Conservation (phyloP, 208 protist species). For the Leishmania mexicana region DNA sequence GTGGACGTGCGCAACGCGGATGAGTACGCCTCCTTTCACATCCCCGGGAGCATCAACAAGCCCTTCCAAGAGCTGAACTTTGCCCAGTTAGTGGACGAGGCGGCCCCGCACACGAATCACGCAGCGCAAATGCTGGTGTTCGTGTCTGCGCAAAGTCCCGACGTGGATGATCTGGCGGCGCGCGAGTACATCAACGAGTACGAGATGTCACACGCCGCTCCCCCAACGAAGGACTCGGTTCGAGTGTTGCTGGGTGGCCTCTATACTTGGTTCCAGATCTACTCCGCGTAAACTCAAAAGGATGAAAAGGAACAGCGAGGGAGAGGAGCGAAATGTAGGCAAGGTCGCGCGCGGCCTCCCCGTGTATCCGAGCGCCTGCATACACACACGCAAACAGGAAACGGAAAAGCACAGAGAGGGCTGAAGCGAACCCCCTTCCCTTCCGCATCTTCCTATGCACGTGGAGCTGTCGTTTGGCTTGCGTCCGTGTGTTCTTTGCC, state of each 20-base stretch:
- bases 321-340: neutral
- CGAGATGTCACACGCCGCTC: conserved; percentile 13
- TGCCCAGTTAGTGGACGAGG: conserved; percentile 8
- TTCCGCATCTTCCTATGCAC: neutral
- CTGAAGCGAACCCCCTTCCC: neutral
- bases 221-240: conserved; percentile 19
- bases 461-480: neutral
- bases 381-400: neutral
- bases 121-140: conserved; percentile 39
- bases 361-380: neutral
- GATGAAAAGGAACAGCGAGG: neutral
- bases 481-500: neutral
- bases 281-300: neutral
- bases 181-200: conserved; percentile 52
- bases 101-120: conserved; percentile 2
- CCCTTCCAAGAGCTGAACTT: conserved; percentile 42
- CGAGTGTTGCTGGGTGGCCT: conserved; percentile 51
- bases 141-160: conserved; percentile 52
- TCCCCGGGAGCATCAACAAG: conserved; percentile 47
- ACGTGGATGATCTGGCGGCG: conserved; percentile 55
- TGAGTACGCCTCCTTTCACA: conserved; percentile 36
- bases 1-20: conserved; percentile 51
- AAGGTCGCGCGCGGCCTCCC: neutral
- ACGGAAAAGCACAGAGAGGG: neutral
- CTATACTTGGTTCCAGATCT: conserved; percentile 25